Base-by-base conservation (phyloP, 192 early-diverging fungal species). In the Coemansia sp. region DNA sequence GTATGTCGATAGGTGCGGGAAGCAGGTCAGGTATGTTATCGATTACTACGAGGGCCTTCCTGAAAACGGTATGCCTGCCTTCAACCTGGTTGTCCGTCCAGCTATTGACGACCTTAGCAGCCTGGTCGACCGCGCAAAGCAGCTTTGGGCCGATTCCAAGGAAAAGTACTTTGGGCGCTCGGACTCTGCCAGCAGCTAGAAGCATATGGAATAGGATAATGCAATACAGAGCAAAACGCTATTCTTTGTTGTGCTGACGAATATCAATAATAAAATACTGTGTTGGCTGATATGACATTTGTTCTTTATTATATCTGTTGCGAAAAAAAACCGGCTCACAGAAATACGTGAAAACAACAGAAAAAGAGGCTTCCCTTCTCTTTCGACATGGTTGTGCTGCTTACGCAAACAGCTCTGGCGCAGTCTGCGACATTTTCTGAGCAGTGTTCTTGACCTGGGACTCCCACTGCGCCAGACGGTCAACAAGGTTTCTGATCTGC, bases 1-100 rank as follows among this genome's bases (percentile, higher is more conserved):
- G 97, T 87, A 86, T 43, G 89, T 99, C 11, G 90, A 94, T 68
- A 86, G 94, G 11, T 97, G 95, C 71, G 95, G 95, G 2, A 88
- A 88, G 77, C 83, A 90, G 22, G 90, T 94, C 54, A 88, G 94
- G n/a, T 99, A 99, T 72, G 93, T 99, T 20, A 96, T 99, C 71
- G 97, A 99, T 76, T 99, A 96, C 79, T 99, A 99, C 71, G 85
- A 87, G 61, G 95, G 90, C 9, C 76, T 81, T 17, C 86, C 88
- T 39, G 88, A 92, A 44, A 81, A 88, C 25, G 89, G 88, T 48
- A 88, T 86, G 22, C 95, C 95, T 22, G 90, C 89, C 0, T 98
- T 98, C 84, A 88, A 92, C 62, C 84, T 96, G 44, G 97, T 97
- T 70, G 94, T 98, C n/a, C 81, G 97, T 48, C 97, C 97, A 12